phyloP scores from a whole-genome alignment of 768 basidiomycete species.

The Astraeus odoratus region DNA sequence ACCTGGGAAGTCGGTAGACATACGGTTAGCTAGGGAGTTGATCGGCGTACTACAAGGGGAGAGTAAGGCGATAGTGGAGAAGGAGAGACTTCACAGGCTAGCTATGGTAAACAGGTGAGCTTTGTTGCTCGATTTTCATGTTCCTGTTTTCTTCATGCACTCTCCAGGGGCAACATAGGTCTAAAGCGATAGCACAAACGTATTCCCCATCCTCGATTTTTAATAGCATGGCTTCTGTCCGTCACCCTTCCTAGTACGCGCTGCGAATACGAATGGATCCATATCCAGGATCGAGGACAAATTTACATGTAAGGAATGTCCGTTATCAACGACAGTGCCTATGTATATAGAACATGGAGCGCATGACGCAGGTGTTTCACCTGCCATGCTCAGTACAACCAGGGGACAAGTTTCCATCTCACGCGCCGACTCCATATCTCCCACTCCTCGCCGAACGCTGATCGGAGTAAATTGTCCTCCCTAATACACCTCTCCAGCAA shows the following conservation, averaged over 20 bases:
- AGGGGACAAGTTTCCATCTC: slow-evolving; percentile 8
- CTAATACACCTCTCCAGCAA: background rate
- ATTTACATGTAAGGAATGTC: background rate
- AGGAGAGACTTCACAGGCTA: slow-evolving; percentile 54
- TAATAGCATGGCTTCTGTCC: background rate
- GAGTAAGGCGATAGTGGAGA: slow-evolving; percentile 51
- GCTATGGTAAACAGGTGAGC: slow-evolving; percentile 77
- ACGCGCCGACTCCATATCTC: slow-evolving; percentile 7
- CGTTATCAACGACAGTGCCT: background rate
- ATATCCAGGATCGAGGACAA: background rate
- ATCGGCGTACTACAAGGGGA: slow-evolving; percentile 62
- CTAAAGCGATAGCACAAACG: slow-evolving; percentile 4
- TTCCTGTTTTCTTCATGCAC: slow-evolving; percentile 1
- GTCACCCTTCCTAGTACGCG: too few relatives aligned
- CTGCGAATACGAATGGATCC: too few relatives aligned
- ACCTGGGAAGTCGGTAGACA: slow-evolving; percentile 51
- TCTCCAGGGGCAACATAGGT: slow-evolving; percentile 16
- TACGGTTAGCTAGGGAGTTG: slow-evolving; percentile 74
- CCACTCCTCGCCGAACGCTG: slow-evolving; percentile 10
- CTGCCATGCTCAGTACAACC: slow-evolving; percentile 4
- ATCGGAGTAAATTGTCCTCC: slow-evolving; percentile 1
- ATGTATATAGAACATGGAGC: background rate
- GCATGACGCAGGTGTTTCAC: background rate
- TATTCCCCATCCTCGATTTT: background rate
- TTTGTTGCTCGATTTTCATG: background rate